Base-by-base conservation (phyloP, 2,329 filamentous ascomycete species). In the Rhinocladiella similis region DNA sequence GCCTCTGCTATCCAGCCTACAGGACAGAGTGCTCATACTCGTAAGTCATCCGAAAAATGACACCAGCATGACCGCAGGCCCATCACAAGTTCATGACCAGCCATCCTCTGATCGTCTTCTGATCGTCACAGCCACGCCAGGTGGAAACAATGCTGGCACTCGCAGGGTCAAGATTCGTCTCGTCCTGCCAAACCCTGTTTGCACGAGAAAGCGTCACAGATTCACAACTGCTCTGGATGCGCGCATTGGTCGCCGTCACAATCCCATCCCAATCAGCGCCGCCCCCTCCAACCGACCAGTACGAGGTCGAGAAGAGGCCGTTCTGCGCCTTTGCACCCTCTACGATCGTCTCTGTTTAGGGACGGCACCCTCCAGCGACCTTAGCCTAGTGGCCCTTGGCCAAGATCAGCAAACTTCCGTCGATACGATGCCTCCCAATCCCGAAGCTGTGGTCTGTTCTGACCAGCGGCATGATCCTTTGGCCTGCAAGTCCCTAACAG, bases 151-250 rank as follows among this genome's bases (percentile, higher is more conserved):
- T n/a, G 13, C 48, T 54, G 48, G 27, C 50, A 50, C 5, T 51
- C 50, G 50, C 47, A 41, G 22, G 36, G 27, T 20, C 53, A 53
- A 47, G 43, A 22, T 33, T 35, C 22, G 36, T 45, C 45, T 50
- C 36, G 19, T 39, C 48, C 36, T 5, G 46, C 55, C 50, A 16
- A n/a, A 45, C 43, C 43, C 50, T 45, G 42, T 47, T 43, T 39
- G 52, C 56, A 47, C 35, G 29, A 55, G 46, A 41, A n/a, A 45
- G 49, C 33, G 25, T 46, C 43, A 46, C 20, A 46, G 43, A 46
- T 46, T 56, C 53, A 59, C 56, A 55, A 50, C 53, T 56, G 57
- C 49, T 53, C 50, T 56, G 57, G 53, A 53, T 42, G 49, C 57
- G 27, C 42, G 53, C 57, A 60, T 60, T 60, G 53, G 57, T 56